Conservation (phyloP, 2,329 filamentous ascomycete genomes). For the Cercospora zeae-maydis region DNA sequence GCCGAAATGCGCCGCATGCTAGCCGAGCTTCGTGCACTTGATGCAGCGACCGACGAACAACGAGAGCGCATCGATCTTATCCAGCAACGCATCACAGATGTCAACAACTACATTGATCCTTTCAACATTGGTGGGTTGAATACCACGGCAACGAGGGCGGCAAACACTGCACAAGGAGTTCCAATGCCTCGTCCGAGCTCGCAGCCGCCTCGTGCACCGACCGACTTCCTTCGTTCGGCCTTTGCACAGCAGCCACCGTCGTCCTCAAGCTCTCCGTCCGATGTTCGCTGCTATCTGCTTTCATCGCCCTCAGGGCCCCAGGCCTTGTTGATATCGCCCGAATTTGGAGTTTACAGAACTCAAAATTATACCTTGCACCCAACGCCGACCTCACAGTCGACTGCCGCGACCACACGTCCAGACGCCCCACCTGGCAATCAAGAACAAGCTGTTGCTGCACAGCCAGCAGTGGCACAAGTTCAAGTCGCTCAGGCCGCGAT, state of each 20-base stretch:
- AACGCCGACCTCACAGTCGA: constrained; percentile 16
- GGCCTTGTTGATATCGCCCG: constrained; percentile 43
- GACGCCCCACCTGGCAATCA: constrained; percentile 4
- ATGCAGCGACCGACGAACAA: constrained; percentile 24
- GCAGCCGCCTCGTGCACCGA: background rate
- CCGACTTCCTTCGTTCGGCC: background rate
- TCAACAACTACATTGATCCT: constrained; percentile 35
- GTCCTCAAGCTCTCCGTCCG: constrained; percentile 12
- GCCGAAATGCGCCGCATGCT: constrained; percentile 34
- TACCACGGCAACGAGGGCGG: background rate
- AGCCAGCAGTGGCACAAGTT: constrained; percentile 21
- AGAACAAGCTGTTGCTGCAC: constrained; percentile 19
- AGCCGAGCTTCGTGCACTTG: constrained; percentile 26
- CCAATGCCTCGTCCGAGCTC: constrained; percentile 5
- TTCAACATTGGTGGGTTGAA: constrained; percentile 15
- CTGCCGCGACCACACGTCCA: background rate
- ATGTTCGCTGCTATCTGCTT: constrained; percentile 42
- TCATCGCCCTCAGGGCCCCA: constrained; percentile 46
- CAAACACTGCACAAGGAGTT: constrained; percentile 2
- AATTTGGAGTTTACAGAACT: constrained; percentile 30
- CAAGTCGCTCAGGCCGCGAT: constrained; percentile 15
- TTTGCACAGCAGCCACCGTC: constrained; percentile 21
- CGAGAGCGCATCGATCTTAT: constrained; percentile 23
- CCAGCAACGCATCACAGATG: constrained; percentile 24
- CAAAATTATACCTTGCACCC: constrained; percentile 9